Base-by-base conservation (phyloP, 106 monocot species). In the Allium cepa region DNA sequence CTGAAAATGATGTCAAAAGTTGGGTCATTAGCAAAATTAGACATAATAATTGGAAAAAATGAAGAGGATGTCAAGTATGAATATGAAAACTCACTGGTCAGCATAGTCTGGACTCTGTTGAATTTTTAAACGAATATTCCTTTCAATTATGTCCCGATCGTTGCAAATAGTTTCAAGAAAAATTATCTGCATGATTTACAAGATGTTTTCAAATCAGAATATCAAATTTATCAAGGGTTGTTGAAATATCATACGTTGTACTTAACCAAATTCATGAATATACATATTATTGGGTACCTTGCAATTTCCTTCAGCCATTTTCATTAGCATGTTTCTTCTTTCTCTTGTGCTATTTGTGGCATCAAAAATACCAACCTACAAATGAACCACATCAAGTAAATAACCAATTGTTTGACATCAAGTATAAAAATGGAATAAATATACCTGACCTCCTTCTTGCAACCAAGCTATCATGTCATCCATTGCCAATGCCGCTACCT, bases 101-200 rank as follows among this genome's bases (percentile, higher is more conserved):
- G 87, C 89, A 78, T 99, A 99, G 77, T 99, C 99, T 77, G 99
- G 92, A 75, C 99, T 99, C 74, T 92, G 89, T 66, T 99, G 99
- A 58, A 99, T 88, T 90, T 99, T 99, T 51, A 99, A 82, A 60
- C 92, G 87, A 71, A 99, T 90, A 78, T 99, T 99, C 85, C 99
- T 87, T 74, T 93, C 99, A 73, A 99, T 87, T 76, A 99, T 85
- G 62, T 59, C 74, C 71, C 70, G 75, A 87, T 99, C 99, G 81
- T 92, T 99, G 63, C 99, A 99, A 75, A 99, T 79, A 75, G 99
- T 93, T 81, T 99, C 99, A 82, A 99, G 75, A 79, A 92, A 97
- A 76, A 97, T 92, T 27, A 91, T 86, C 96, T 91, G 85, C 22
- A 67, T 66, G 26, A 15, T 10, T 61, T 53, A 77, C 52, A 76